These are phyloP conservation scores for Trichocomaceae sp. DNA, from an alignment of 2,329 filamentous ascomycete species.

Conservation along the genomic window DNA sequence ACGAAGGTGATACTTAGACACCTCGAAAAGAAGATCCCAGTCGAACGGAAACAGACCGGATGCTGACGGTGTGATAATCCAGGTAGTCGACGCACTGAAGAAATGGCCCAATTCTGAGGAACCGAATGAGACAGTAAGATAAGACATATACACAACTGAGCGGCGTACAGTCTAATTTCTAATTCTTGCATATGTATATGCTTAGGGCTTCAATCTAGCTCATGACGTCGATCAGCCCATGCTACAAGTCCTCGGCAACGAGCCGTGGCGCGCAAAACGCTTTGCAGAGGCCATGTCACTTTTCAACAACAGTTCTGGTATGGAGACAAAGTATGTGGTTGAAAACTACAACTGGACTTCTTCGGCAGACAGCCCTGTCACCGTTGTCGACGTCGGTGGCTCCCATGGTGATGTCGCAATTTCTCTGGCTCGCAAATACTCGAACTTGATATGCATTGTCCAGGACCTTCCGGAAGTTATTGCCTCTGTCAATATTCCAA, in stretches of 20 bases:
- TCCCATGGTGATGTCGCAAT: conserved; percentile 52
- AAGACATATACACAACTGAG: no score
- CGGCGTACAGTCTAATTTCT: no score
- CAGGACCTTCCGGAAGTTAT: conserved; percentile 41
- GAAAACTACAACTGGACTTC: conserved; percentile 2
- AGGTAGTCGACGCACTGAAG: conserved; percentile 1
- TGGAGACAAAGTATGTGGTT: conserved; percentile 3
- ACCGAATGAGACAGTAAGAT: conserved; percentile 3
- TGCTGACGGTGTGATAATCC: not conserved
- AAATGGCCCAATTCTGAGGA: conserved; percentile 12
- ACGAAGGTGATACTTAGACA: not conserved
- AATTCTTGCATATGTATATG: no score
- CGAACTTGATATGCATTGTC: conserved; percentile 49
- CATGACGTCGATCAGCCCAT: conserved; percentile 2
- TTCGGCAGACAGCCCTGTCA: not conserved
- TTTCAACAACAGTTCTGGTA: not conserved
- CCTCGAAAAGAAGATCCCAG: not conserved
- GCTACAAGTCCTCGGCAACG: not conserved
- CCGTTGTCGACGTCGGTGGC: conserved; percentile 37
- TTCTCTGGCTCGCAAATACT: conserved; percentile 47
- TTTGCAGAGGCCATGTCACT: conserved; percentile 12
- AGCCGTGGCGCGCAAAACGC: conserved; percentile 5
- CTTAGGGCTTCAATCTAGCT: conserved; percentile 9
- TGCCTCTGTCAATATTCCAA: conserved; percentile 12
- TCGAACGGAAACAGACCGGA: not conserved